Evolutionary conservation across 192 early-diverging fungal species (phyloP).

Genomic region (Podila epigama): DNA sequence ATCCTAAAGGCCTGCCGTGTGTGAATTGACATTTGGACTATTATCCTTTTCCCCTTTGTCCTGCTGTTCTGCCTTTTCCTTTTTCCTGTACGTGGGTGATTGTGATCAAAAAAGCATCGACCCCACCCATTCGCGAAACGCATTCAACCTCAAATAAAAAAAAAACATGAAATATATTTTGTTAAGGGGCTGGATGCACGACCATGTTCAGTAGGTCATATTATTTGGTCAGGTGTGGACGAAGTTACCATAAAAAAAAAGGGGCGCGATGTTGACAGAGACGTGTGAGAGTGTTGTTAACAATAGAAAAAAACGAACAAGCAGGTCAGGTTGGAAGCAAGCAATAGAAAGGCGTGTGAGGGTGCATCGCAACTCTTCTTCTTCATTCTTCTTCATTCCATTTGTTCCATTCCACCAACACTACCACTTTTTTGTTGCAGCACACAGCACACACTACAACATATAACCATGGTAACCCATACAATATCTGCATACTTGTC

Average conservation of each 20-base stretch:
- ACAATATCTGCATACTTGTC: neutral
- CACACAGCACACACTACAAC: neutral
- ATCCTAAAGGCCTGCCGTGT: slow-evolving; percentile 5
- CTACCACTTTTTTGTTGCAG: neutral
- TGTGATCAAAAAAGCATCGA: too few species aligned
- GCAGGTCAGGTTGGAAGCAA: neutral
- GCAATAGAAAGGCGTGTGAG: neutral
- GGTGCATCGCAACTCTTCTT: neutral
- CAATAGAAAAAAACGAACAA: neutral
- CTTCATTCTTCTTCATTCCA: neutral
- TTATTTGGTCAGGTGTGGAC: too few species aligned
- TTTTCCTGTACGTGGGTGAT: neutral
- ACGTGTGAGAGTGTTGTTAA: too few species aligned
- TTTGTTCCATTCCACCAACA: neutral
- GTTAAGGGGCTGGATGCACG: too few species aligned
- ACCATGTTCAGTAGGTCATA: too few species aligned
- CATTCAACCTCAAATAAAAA: too few species aligned
- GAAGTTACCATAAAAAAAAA: neutral
- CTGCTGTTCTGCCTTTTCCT: neutral
- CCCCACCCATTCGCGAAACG: too few species aligned
- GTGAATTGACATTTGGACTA: slow-evolving; percentile 3
- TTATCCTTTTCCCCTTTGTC: too few species aligned
- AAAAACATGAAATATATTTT: too few species aligned
- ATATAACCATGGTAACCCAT: neutral
- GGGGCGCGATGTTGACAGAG: neutral